Conservation (phyloP, 306 rosid species). For the Gastrolobium bilobum region DNA sequence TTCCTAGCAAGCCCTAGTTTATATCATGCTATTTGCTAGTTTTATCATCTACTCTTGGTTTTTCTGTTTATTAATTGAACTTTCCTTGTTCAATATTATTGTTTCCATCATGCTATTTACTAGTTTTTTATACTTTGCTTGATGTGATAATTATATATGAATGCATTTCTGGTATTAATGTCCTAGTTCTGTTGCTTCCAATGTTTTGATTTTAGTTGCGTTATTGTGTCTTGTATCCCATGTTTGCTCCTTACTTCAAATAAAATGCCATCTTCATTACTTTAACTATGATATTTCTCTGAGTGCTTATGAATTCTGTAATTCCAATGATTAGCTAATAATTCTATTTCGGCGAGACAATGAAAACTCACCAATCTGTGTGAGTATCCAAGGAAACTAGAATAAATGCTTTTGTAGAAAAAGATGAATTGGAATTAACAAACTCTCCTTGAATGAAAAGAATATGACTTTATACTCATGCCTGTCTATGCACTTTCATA, state of each 20-base stretch:
- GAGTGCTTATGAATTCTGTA: constrained; percentile 15
- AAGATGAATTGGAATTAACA: constrained; percentile 1
- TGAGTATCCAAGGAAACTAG: neutral
- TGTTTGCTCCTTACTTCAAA: constrained; percentile 6
- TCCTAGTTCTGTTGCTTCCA: constrained; percentile 3
- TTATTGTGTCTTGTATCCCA: neutral
- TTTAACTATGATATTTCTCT: neutral
- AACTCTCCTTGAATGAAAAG: constrained; percentile 11
- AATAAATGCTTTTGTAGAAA: constrained; percentile 19
- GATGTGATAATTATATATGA: no score
- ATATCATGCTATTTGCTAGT: neutral
- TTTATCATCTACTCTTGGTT: no score
- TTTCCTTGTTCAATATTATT: no score
- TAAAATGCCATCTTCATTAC: constrained; percentile 10
- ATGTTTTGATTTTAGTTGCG: neutral
- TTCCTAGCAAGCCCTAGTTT: constrained; percentile 13
- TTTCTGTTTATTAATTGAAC: no score
- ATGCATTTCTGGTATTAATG: no score
- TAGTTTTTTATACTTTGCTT: no score
- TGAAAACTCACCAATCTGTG: neutral
- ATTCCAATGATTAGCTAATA: constrained; percentile 30
- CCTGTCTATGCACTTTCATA: constrained; percentile 19
- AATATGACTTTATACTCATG: constrained; percentile 24
- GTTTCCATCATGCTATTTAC: no score
- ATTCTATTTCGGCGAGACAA: neutral